These are phyloP conservation scores for Torrubiellomyces zombiae DNA, from an alignment of 2,329 filamentous ascomycete species.

Conservation along the genomic window DNA sequence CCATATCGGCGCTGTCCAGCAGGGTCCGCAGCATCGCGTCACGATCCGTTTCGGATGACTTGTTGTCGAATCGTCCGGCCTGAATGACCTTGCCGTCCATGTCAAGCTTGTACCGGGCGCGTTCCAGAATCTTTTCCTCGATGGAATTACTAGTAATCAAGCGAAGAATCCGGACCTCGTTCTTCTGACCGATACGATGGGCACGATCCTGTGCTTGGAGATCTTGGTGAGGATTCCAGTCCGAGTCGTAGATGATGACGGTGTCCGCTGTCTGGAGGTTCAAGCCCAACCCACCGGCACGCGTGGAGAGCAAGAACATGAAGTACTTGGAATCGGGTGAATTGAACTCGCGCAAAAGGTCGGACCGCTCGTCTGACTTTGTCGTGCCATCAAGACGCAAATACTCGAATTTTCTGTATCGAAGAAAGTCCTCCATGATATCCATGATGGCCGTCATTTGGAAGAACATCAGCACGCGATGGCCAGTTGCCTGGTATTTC, in stretches of 20 bases:
- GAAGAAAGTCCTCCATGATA: conserved; percentile 97
- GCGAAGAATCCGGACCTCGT: conserved; percentile 90
- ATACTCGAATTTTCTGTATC: conserved; percentile 68
- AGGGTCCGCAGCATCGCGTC: conserved; percentile 92
- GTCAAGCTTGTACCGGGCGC: conserved; percentile 92
- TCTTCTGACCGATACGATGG: conserved; percentile 99
- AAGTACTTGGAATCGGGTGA: conserved; percentile 82
- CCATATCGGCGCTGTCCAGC: conserved; percentile 64
- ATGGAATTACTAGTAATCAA: conserved; percentile 94
- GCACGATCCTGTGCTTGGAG: conserved; percentile 98
- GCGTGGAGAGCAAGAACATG: conserved; percentile 95
- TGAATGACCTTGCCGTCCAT: conserved; percentile 99
- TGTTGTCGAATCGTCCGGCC: conserved; percentile 98
- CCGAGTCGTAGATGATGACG: conserved; percentile 98
- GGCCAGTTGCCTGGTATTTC: conserved; percentile 79
- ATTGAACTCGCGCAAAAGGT: conserved; percentile 80
- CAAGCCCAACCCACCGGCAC: conserved; percentile 91
- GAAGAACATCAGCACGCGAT: conserved; percentile 99
- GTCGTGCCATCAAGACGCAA: conserved; percentile 91
- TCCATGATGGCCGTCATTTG: conserved; percentile 99
- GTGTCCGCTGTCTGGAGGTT: conserved; percentile 97
- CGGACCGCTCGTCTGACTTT: conserved; percentile 92
- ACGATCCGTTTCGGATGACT: conserved; percentile 94
- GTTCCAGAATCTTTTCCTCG: conserved; percentile 95
- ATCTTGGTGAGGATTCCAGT: conserved; percentile 99